phyloP scores from a whole-genome alignment of 805 yeast species.

The Yamadazyma laniorum region DNA sequence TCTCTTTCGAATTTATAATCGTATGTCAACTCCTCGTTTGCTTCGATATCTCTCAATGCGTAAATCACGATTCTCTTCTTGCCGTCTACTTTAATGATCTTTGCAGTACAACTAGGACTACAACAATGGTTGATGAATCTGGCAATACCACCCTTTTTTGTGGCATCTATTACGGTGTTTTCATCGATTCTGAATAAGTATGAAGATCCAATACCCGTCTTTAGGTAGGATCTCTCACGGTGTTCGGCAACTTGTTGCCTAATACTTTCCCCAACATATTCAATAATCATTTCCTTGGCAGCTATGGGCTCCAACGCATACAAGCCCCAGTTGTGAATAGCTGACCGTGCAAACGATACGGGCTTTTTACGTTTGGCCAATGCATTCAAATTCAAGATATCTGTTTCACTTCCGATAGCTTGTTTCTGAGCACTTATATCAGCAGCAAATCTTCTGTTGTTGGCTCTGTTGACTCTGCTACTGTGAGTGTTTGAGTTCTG shows the following conservation, averaged over 20 bases:
- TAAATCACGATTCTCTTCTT: slow-evolving; percentile 91
- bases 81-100: slow-evolving; percentile 92
- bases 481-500: slow-evolving; percentile 57
- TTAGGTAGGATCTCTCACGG: slow-evolving; percentile 79
- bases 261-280: slow-evolving; percentile 93
- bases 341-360: slow-evolving; percentile 94
- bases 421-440: slow-evolving; percentile 81
- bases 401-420: slow-evolving; percentile 77
- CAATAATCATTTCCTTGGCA: slow-evolving; percentile 97
- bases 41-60: slow-evolving; percentile 82
- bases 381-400: slow-evolving; percentile 78
- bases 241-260: slow-evolving; percentile 93
- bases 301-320: slow-evolving; percentile 94
- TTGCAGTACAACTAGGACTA: slow-evolving; percentile 96
- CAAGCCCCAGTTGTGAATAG: slow-evolving; percentile 97
- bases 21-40: slow-evolving; percentile 90
- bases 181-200: slow-evolving; percentile 91
- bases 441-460: slow-evolving; percentile 83
- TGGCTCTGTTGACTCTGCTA: slow-evolving; percentile 83
- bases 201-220: slow-evolving; percentile 93
- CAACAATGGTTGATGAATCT: slow-evolving; percentile 97
- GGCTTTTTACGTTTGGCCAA: slow-evolving; percentile 88
- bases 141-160: slow-evolving; percentile 96
- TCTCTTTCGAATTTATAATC: slow-evolving; percentile 95
- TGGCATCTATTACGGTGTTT: slow-evolving; percentile 93